Conservation (phyloP, 2,329 filamentous ascomycete genomes). For the Balansia obtecta region DNA sequence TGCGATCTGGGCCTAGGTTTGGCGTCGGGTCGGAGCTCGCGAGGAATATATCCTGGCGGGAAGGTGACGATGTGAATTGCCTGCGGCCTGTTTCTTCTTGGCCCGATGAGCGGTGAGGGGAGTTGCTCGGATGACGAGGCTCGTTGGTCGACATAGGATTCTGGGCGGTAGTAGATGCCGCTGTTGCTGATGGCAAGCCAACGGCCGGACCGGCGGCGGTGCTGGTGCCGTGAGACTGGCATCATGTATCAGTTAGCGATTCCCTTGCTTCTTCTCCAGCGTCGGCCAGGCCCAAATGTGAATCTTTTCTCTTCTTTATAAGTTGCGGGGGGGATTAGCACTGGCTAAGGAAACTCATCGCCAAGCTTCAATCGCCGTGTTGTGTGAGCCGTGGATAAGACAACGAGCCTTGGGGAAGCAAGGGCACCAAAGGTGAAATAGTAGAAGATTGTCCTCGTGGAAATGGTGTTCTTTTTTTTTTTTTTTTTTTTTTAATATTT, state of each 20-base stretch:
- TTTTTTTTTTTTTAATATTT: neutral
- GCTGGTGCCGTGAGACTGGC: conserved; percentile 4
- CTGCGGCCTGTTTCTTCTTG: conserved; percentile 26
- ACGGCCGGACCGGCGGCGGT: conserved; percentile 3
- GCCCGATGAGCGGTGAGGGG: conserved; percentile 26
- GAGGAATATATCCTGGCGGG: conserved; percentile 30
- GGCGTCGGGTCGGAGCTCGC: conserved; percentile 24
- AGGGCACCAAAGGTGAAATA: neutral
- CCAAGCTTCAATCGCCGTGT: neutral
- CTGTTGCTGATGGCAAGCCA: conserved; percentile 5
- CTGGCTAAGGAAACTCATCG: neutral
- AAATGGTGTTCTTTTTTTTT: neutral
- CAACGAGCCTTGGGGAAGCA: neutral
- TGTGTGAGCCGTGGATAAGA: neutral
- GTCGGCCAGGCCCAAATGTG: neutral
- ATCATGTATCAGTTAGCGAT: conserved; percentile 5
- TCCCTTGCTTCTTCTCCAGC: neutral
- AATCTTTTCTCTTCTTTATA: neutral
- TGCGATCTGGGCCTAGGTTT: neutral
- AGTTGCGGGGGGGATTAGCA: neutral
- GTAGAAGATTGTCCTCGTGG: neutral
- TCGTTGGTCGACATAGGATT: conserved; percentile 1
- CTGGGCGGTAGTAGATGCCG: conserved; percentile 8
- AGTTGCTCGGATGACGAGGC: conserved; percentile 11
- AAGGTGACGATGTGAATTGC: conserved; percentile 31